phyloP scores from a whole-genome alignment of 495 filamentous ascomycete species.

The Aspergillus mulundensis region DNA sequence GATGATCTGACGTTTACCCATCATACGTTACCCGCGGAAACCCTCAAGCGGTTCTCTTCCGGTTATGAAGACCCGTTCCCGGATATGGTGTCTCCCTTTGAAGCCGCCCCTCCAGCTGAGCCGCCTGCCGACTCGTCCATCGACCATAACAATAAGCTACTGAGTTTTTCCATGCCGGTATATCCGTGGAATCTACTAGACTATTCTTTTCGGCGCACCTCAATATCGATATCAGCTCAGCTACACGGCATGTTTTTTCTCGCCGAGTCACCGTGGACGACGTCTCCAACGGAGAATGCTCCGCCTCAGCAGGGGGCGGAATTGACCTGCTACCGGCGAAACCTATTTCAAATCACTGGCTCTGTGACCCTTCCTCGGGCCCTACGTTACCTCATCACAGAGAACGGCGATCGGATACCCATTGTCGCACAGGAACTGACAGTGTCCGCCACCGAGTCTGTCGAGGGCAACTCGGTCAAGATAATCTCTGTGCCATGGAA shows the following conservation, averaged over 20 bases:
- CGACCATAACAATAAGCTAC: constrained; percentile 72
- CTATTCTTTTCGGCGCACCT: constrained; percentile 56
- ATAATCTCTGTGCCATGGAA: constrained; percentile 95
- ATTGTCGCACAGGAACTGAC: constrained; percentile 71
- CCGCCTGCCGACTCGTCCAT: constrained; percentile 43
- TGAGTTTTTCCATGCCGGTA: constrained; percentile 70
- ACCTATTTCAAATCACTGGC: constrained; percentile 85
- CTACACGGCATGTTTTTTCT: constrained; percentile 95
- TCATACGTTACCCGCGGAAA: constrained; percentile 26
- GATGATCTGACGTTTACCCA: constrained; percentile 43
- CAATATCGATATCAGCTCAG: constrained; percentile 70
- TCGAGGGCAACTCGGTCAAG: constrained; percentile 82
- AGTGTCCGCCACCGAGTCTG: constrained; percentile 84
- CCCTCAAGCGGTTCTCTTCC: constrained; percentile 39
- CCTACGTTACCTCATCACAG: constrained; percentile 69
- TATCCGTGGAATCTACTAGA: constrained; percentile 68
- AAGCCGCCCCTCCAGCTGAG: constrained; percentile 37
- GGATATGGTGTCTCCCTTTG: constrained; percentile 49
- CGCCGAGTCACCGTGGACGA: constrained; percentile 73
- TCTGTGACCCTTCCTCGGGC: constrained; percentile 71
- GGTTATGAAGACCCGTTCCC: constrained; percentile 70
- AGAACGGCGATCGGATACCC: constrained; percentile 70
- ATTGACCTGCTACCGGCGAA: constrained; percentile 87
- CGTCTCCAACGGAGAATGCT: constrained; percentile 57
- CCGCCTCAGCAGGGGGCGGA: constrained; percentile 63